These are phyloP conservation scores for Carex kokanica DNA, from an alignment of 176 grass and related monocot species.

Conservation along the genomic window DNA sequence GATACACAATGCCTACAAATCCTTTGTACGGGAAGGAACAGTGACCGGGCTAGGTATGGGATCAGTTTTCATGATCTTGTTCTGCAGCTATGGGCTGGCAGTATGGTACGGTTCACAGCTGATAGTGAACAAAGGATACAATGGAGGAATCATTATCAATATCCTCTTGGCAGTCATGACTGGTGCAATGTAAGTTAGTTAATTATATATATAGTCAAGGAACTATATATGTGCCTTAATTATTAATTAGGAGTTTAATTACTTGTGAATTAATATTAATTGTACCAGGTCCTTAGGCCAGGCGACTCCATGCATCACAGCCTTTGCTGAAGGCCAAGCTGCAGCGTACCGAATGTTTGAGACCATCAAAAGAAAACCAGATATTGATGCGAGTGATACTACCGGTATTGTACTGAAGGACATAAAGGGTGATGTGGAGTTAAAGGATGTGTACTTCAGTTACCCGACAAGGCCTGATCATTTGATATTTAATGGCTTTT, in stretches of 20 bases:
- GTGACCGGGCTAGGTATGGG: slow-evolving; percentile 55
- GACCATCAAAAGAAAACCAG: slow-evolving; percentile 65
- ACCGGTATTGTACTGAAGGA: slow-evolving; percentile 60
- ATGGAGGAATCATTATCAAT: slow-evolving; percentile 66
- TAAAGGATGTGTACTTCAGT: slow-evolving; percentile 77
- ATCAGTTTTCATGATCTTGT: slow-evolving; percentile 42
- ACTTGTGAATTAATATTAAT: no score
- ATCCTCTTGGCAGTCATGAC: slow-evolving; percentile 63
- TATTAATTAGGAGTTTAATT: no score
- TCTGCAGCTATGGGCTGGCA: slow-evolving; percentile 67
- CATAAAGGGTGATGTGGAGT: slow-evolving; percentile 64
- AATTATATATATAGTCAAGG: no score
- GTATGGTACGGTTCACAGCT: slow-evolving; percentile 72
- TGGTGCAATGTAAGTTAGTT: slow-evolving; percentile 58
- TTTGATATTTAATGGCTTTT: slow-evolving; percentile 67
- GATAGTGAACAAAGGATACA: slow-evolving; percentile 67
- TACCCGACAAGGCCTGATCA: slow-evolving; percentile 61
- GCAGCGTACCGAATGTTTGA: slow-evolving; percentile 82
- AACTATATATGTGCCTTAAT: neutral
- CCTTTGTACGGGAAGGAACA: slow-evolving; percentile 44
- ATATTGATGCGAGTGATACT: slow-evolving; percentile 50
- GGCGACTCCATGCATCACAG: slow-evolving; percentile 57
- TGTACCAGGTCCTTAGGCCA: slow-evolving; percentile 68
- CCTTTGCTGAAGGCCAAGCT: slow-evolving; percentile 79
- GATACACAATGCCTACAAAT: slow-evolving; percentile 57